These are phyloP conservation scores for Alisma plantagoaquatica DNA, from an alignment of 106 monocot genomes.

Conservation along the genomic window DNA sequence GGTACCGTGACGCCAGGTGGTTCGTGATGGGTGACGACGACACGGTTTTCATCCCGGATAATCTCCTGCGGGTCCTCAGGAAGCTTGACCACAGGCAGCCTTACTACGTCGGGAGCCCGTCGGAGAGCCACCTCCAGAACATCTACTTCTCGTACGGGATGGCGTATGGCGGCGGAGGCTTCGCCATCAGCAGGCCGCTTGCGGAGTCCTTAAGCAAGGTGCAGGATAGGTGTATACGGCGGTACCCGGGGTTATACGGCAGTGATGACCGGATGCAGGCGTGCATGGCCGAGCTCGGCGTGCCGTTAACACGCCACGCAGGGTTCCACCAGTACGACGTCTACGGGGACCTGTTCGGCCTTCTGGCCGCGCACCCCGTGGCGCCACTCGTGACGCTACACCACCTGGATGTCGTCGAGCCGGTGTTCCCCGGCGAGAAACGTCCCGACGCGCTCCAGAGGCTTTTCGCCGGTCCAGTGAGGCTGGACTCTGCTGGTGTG, in stretches of 20 bases:
- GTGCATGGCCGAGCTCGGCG: slow-evolving; percentile 56
- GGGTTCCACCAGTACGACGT: slow-evolving; percentile 86
- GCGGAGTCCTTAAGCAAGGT: no score
- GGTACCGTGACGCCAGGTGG: no score
- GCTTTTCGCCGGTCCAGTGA: slow-evolving; percentile 58
- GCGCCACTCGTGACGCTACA: slow-evolving; percentile 71
- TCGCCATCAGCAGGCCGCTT: no score
- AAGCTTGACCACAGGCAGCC: no score
- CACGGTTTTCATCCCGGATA: no score
- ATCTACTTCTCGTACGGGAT: no score
- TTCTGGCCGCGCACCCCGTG: slow-evolving; percentile 75
- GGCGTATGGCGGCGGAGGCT: no score
- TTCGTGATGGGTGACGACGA: no score
- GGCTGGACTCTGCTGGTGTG: slow-evolving; percentile 53
- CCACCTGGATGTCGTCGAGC: slow-evolving; percentile 79
- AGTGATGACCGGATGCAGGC: slow-evolving; percentile 46
- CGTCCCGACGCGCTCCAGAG: slow-evolving; percentile 27
- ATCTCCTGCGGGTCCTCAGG: no score
- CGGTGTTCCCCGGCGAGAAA: slow-evolving; percentile 43
- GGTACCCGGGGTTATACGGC: slow-evolving; percentile 44
- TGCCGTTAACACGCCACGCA: slow-evolving; percentile 31
- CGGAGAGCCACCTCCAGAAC: no score
- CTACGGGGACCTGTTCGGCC: slow-evolving; percentile 76
- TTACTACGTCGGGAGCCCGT: no score
- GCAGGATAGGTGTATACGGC: slow-evolving; percentile 28